Percentiles rank a stretch among this genome's conserved stretches.
Evolutionary conservation across 2,329 filamentous ascomycete species (phyloP).

Genomic region (Claviceps pazoutovae): DNA sequence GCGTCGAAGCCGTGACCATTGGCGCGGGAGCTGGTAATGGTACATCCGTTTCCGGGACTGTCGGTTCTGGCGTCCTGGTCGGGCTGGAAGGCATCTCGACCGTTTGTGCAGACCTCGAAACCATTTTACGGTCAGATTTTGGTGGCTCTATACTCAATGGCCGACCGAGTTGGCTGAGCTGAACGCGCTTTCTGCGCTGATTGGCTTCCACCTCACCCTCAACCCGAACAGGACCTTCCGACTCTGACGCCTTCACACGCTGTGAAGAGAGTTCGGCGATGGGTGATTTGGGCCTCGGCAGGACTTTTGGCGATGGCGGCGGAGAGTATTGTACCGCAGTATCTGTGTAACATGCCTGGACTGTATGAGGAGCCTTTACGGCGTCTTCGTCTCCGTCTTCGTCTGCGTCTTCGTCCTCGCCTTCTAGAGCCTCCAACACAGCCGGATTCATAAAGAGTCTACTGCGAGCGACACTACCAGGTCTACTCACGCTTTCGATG

Average conservation of each 20-base stretch:
- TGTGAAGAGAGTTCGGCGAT: constrained; percentile 24
- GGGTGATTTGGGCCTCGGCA: constrained; percentile 25
- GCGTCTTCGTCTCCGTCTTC: constrained; percentile 37
- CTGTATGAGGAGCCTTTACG: constrained; percentile 15
- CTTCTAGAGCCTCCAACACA: constrained; percentile 42
- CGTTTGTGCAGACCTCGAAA: constrained; percentile 30
- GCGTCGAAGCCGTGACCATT: constrained; percentile 45
- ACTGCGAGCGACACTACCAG: constrained; percentile 40
- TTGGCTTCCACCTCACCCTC: constrained; percentile 57
- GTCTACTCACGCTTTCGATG: constrained; percentile 41
- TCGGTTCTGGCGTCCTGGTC: constrained; percentile 48
- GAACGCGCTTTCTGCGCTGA: constrained; percentile 56
- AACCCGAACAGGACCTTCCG: constrained; percentile 28
- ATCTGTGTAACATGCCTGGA: constrained; percentile 51
- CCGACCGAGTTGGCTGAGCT: constrained; percentile 36
- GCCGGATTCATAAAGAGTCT: constrained; percentile 38
- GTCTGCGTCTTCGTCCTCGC: constrained; percentile 35
- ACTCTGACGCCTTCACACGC: constrained; percentile 25
- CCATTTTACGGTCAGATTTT: constrained; percentile 34
- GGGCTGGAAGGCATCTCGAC: constrained; percentile 37
- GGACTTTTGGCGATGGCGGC: constrained; percentile 53
- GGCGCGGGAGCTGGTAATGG: constrained; percentile 20
- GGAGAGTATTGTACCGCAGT: constrained; percentile 74
- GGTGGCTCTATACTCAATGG: constrained; percentile 35
- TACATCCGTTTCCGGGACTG: constrained; percentile 26